Conservation (phyloP, 768 basidiomycete genomes). For the Candolleomyces aberdarensis region DNA sequence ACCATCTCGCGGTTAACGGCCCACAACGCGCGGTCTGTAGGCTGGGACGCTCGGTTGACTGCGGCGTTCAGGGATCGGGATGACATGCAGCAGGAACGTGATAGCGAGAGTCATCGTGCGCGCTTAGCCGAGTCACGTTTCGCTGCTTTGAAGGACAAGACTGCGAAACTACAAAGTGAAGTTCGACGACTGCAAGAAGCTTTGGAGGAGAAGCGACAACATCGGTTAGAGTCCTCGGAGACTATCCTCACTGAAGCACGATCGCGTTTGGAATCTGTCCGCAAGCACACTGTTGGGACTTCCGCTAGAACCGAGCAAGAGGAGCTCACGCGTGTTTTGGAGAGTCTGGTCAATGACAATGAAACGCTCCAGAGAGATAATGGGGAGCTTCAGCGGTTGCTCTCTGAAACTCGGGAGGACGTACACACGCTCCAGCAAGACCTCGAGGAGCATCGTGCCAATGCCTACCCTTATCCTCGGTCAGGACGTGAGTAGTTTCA, state of each 20-base stretch:
- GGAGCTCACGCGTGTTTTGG: conserved; percentile 68
- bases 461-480: conserved; percentile 31
- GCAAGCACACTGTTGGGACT: conserved; percentile 31
- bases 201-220: conserved; percentile 56
- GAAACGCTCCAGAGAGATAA: conserved; percentile 81
- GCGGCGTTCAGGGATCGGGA: conserved; percentile 72
- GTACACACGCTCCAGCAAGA: conserved; percentile 67
- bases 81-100: conserved; percentile 81
- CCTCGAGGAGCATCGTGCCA: conserved; percentile 66
- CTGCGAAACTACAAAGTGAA: conserved; percentile 73
- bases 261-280: conserved; percentile 56
- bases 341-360: conserved; percentile 84
- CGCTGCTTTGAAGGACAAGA: conserved; percentile 62
- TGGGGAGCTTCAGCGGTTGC: conserved; percentile 68
- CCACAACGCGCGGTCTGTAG: conserved; percentile 66
- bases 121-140: conserved; percentile 66
- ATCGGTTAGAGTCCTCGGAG: conserved; percentile 64
- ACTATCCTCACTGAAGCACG: conserved; percentile 65
- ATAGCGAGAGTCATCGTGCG: conserved; percentile 65
- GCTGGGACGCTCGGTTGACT: conserved; percentile 65
- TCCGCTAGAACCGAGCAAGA: conserved; percentile 46
- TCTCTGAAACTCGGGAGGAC: conserved; percentile 78
- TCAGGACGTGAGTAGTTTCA: conserved; percentile 38
- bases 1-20: conserved; percentile 65
- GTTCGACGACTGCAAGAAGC: conserved; percentile 61